Evolutionary conservation across 192 early-diverging fungal species (phyloP), one percentile per base, ranked within the genome.

Genomic region (Bifiguratus adelaidae): DNA sequence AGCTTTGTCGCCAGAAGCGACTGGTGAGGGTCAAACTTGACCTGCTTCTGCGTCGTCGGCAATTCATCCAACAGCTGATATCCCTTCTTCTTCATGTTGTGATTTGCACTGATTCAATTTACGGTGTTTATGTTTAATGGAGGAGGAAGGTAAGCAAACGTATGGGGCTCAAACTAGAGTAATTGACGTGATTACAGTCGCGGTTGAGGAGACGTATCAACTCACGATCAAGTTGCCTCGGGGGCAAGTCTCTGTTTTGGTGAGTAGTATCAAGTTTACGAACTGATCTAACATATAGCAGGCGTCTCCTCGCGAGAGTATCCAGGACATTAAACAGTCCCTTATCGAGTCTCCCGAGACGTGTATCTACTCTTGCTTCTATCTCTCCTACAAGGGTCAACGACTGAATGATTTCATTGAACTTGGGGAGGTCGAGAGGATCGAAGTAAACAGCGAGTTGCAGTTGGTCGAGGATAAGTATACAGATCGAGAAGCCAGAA

Each of bases 331-430:
- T 48, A 85, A 85, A 45, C 83, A 90, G 48, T 82, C 75, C 15
- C 70, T 98, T 37, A 82, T 82, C 42, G 95, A 98, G 56, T 83
- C 81, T 2, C 80, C 87, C 12, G 83, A 88, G 41, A 80, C 84
- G 1, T 78, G 88, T 41, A 82, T 84, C 35, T 81, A 89, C 66
- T 92, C 95, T 25, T 95, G 92, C 68, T 96, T 96, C 58, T 88
- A 82, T 50, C 66, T 98, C 13, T 49, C 74, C 4, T 83, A 75
- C 48, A 70, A 89, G 19, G 88, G 82, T 23, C 52, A 61, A 48
- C 74, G 80, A 18, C 56, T 96, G 41, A 81, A 76, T 52, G 91
- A 97, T 43, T 82, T 71, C 58, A 59, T 67, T 27, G 82, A 83
- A 62, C 62, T 85, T 7, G 79, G 80, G 24, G 83, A 89, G 43